Evolutionary conservation across 2,329 filamentous ascomycete species (phyloP).

Genomic region (Cadophora malorum): DNA sequence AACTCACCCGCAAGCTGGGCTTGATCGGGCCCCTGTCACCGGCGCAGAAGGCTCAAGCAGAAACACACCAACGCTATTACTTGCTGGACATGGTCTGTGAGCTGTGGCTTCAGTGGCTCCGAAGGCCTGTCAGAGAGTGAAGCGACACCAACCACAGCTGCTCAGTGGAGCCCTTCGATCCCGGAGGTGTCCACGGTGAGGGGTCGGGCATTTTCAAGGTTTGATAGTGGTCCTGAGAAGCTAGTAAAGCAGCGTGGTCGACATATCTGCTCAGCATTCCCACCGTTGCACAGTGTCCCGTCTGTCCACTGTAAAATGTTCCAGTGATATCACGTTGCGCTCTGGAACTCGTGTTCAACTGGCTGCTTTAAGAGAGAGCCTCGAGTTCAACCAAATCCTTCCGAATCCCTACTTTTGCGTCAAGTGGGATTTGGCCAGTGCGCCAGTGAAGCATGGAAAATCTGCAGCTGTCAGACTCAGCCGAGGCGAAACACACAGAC

Average conservation of each 20-base stretch:
- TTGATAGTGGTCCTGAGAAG: background rate
- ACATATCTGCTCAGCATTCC: background rate
- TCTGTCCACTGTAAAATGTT: background rate
- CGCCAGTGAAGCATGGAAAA: slow-evolving; percentile 4
- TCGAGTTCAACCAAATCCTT: slow-evolving; percentile 10
- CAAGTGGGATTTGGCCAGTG: background rate
- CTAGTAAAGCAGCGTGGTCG: background rate
- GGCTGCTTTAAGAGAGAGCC: slow-evolving; percentile 12
- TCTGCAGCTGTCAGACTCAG: slow-evolving; percentile 8
- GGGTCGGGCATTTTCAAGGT: slow-evolving; percentile 16
- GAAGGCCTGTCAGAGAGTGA: background rate
- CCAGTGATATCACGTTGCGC: background rate
- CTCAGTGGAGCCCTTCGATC: background rate
- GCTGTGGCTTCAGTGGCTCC: background rate
- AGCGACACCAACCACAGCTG: slow-evolving; percentile 1
- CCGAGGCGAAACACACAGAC: slow-evolving; percentile 16
- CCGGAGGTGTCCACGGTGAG: slow-evolving; percentile 12
- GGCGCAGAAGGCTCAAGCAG: slow-evolving; percentile 28
- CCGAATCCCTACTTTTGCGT: slow-evolving; percentile 8
- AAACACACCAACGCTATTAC: slow-evolving; percentile 31
- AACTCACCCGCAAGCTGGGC: slow-evolving; percentile 15
- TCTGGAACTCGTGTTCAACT: background rate
- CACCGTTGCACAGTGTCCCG: background rate
- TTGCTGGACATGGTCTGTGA: background rate
- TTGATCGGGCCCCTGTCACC: slow-evolving; percentile 4